Evolutionary conservation across 371 early-diverging fungal genomes (phyloP).

Genomic region (Circinella umbellata): DNA sequence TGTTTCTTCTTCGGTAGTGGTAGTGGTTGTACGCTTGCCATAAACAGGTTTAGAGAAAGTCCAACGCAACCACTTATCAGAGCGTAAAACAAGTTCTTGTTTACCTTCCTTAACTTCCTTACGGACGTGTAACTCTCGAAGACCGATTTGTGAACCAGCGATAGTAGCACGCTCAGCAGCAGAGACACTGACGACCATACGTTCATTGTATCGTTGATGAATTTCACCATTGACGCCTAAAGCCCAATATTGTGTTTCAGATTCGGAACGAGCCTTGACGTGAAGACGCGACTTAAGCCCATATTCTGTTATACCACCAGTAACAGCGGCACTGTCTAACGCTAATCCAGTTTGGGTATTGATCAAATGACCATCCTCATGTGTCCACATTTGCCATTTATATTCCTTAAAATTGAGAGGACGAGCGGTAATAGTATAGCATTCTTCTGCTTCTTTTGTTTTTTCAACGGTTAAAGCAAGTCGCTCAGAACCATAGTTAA

Average conservation of each 20-base stretch:
- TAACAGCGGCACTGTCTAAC: conserved; percentile 42
- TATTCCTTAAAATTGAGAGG: conserved; percentile 44
- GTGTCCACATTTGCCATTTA: conserved; percentile 58
- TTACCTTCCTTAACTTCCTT: conserved; percentile 30
- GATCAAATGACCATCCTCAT: conserved; percentile 53
- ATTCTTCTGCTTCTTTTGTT: conserved; percentile 23
- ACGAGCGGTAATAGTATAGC: conserved; percentile 36
- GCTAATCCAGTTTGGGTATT: conserved; percentile 60
- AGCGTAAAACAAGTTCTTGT: conserved; percentile 27
- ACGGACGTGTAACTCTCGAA: conserved; percentile 28
- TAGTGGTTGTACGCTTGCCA: conserved; percentile 24
- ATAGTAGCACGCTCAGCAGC: conserved; percentile 27
- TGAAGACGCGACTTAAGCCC: conserved; percentile 36
- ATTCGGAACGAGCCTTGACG: conserved; percentile 28
- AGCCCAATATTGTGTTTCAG: conserved; percentile 48
- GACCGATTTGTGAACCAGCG: conserved; percentile 47
- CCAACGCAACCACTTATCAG: conserved; percentile 49
- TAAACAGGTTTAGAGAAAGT: conserved; percentile 45
- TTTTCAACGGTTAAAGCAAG: conserved; percentile 47
- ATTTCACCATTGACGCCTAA: conserved; percentile 48
- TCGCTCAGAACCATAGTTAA: conserved; percentile 29
- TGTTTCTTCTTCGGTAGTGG: background rate
- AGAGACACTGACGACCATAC: conserved; percentile 38
- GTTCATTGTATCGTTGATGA: conserved; percentile 39
- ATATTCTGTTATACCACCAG: conserved; percentile 37